These are phyloP conservation scores for Penicillium paneum DNA, from an alignment of 2,329 filamentous ascomycete genomes.

Conservation along the genomic window DNA sequence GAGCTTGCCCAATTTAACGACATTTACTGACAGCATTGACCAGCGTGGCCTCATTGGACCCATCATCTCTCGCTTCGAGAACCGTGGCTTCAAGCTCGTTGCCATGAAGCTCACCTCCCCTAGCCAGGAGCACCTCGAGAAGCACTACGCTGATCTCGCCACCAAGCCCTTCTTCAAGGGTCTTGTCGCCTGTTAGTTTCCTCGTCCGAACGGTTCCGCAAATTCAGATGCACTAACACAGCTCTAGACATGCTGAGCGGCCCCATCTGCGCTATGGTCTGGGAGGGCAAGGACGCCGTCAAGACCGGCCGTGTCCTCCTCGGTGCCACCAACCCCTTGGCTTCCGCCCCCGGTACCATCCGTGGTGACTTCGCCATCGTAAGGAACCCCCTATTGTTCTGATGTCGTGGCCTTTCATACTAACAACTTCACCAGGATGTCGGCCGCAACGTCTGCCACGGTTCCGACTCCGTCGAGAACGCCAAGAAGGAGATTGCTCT, in stretches of 20 bases:
- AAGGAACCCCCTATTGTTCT: constrained; percentile 22
- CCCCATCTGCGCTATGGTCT: constrained; percentile 98
- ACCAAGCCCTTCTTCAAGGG: constrained; percentile 96
- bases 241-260: constrained; percentile 86
- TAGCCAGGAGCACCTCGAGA: constrained; percentile 92
- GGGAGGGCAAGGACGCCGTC: constrained; percentile 98
- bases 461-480: constrained; percentile 96
- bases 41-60: constrained; percentile 95
- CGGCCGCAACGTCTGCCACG: constrained; percentile 99
- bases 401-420: neutral
- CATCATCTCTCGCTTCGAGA: constrained; percentile 98
- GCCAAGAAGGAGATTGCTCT: constrained; percentile 99
- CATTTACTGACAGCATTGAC: constrained; percentile 28
- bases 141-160: constrained; percentile 91
- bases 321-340: constrained; percentile 97
- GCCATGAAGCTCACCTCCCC: constrained; percentile 94
- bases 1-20: constrained; percentile 10
- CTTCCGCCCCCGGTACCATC: constrained; percentile 94
- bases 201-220: neutral
- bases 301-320: constrained; percentile 96
- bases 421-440: constrained; percentile 54
- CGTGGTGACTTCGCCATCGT: constrained; percentile 86
- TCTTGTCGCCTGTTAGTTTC: constrained; percentile 77
- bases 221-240: constrained; percentile 16
- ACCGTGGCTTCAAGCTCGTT: constrained; percentile 96